Evolutionary conservation across 2,329 filamentous ascomycete genomes (phyloP).

Genomic region (Lachnellula hyalina): DNA sequence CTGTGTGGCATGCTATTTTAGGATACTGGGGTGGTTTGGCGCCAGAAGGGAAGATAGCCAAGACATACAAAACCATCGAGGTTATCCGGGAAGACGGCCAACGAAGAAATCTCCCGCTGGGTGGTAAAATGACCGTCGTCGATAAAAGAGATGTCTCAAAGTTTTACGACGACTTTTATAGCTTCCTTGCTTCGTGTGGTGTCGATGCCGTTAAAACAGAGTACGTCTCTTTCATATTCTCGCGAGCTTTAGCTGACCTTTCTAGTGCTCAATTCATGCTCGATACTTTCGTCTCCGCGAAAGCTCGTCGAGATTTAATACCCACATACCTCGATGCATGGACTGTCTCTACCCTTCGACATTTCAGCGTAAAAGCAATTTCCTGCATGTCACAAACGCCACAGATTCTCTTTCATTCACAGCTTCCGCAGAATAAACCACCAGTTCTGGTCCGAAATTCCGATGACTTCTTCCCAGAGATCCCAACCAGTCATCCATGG

Average conservation of each 20-base stretch:
- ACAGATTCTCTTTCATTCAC: slow-evolving; percentile 78
- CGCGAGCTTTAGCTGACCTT: neutral
- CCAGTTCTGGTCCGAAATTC: slow-evolving; percentile 77
- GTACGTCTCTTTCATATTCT: slow-evolving; percentile 14
- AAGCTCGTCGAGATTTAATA: slow-evolving; percentile 66
- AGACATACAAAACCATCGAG: slow-evolving; percentile 70
- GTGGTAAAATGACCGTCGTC: slow-evolving; percentile 66
- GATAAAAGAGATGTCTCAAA: slow-evolving; percentile 65
- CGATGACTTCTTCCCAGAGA: slow-evolving; percentile 85
- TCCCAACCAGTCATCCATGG: slow-evolving; percentile 80
- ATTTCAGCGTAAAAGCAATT: slow-evolving; percentile 74
- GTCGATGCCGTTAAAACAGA: slow-evolving; percentile 91
- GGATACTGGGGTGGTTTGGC: slow-evolving; percentile 91
- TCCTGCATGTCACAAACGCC: slow-evolving; percentile 95
- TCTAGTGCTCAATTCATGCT: slow-evolving; percentile 72
- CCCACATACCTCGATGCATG: slow-evolving; percentile 79
- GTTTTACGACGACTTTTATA: slow-evolving; percentile 90
- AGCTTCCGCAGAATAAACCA: slow-evolving; percentile 71
- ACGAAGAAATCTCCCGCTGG: slow-evolving; percentile 44
- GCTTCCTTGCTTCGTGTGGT: slow-evolving; percentile 67
- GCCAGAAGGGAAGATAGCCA: slow-evolving; percentile 65
- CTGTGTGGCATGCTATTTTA: slow-evolving; percentile 88
- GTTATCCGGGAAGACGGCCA: slow-evolving; percentile 46
- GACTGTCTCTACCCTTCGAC: slow-evolving; percentile 68
- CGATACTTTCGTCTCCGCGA: slow-evolving; percentile 65